phyloP scores from a whole-genome alignment of 2,329 filamentous ascomycete genomes.

The Colletotrichum sp. region DNA sequence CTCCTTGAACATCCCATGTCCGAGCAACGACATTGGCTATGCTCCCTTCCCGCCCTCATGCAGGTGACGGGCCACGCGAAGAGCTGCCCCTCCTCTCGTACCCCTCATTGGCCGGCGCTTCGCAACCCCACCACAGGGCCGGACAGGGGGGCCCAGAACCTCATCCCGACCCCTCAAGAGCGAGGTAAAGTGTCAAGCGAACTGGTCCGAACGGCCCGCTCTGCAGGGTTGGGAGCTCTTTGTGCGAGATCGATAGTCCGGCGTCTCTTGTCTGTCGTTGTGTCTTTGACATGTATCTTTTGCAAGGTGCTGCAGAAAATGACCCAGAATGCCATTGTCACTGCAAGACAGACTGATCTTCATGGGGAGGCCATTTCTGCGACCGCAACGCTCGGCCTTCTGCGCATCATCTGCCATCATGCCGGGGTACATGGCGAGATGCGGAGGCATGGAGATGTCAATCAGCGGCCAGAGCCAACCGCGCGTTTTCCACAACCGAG shows the following conservation, averaged over 20 bases:
- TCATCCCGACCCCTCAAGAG: neutral
- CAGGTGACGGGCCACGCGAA: constrained; percentile 12
- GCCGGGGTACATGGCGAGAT: neutral
- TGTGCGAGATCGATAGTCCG: neutral
- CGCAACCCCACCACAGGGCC: constrained; percentile 2
- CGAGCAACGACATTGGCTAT: constrained; percentile 6
- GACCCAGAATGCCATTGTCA: neutral
- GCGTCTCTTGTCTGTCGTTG: neutral
- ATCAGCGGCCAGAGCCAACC: neutral
- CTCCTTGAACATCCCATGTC: neutral
- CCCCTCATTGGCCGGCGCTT: constrained; percentile 18
- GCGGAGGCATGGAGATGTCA: neutral
- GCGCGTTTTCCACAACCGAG: neutral
- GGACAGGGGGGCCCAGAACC: neutral
- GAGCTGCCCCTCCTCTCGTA: neutral
- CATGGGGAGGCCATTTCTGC: constrained; percentile 5
- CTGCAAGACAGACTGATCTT: constrained; percentile 5
- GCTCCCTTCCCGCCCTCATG: neutral
- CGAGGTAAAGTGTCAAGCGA: neutral
- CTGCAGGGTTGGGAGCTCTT: constrained; percentile 3
- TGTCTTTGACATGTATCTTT: neutral
- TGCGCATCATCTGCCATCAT: neutral
- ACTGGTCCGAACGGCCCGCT: constrained; percentile 16
- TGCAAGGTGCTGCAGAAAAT: neutral
- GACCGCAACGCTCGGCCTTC: neutral